These are phyloP conservation scores for Naganishia antarctica DNA, from an alignment of 768 basidiomycete species.

Conservation along the genomic window DNA sequence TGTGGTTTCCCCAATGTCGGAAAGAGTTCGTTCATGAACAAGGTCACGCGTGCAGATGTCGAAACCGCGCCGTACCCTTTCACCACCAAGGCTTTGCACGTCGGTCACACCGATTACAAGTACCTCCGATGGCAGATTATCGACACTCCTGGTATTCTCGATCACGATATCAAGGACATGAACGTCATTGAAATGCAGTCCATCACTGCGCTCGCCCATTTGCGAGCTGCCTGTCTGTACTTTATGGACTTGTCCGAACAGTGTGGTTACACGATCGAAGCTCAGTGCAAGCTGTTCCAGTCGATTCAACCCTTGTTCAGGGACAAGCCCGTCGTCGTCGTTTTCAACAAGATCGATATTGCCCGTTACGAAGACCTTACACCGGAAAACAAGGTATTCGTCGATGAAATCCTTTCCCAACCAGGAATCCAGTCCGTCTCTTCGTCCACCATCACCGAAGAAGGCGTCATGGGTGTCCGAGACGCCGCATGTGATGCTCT, in stretches of 20 bases:
- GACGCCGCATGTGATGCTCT: slow-evolving; percentile 92
- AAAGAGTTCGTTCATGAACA: slow-evolving; percentile 99
- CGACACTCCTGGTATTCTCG: slow-evolving; percentile 95
- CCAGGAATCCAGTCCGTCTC: slow-evolving; percentile 69
- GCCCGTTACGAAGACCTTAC: slow-evolving; percentile 77
- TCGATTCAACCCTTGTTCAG: slow-evolving; percentile 97
- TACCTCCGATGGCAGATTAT: slow-evolving; percentile 99
- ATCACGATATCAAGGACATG: slow-evolving; percentile 98
- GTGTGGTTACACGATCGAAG: slow-evolving; percentile 94
- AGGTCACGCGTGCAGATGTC: slow-evolving; percentile 97
- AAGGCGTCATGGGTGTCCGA: slow-evolving; percentile 95
- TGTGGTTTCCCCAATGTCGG: slow-evolving; percentile 99
- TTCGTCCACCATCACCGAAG: slow-evolving; percentile 91
- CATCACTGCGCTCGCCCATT: slow-evolving; percentile 88
- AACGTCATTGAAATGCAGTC: slow-evolving; percentile 99
- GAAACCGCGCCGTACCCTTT: slow-evolving; percentile 75
- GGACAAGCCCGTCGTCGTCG: slow-evolving; percentile 86
- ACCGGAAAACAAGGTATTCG: slow-evolving; percentile 67
- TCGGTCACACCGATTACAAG: slow-evolving; percentile 97
- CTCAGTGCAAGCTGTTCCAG: slow-evolving; percentile 96
- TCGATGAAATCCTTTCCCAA: slow-evolving; percentile 72
- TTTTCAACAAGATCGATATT: slow-evolving; percentile 97
- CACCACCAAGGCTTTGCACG: slow-evolving; percentile 96
- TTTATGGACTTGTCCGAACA: slow-evolving; percentile 99
- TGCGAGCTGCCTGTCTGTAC: slow-evolving; percentile 89